A percentile compares a stretch with the other conserved stretches of the same genome.
These are phyloP conservation scores for Auriscalpium microsporum DNA, from an alignment of 768 basidiomycete genomes.

Conservation along the genomic window DNA sequence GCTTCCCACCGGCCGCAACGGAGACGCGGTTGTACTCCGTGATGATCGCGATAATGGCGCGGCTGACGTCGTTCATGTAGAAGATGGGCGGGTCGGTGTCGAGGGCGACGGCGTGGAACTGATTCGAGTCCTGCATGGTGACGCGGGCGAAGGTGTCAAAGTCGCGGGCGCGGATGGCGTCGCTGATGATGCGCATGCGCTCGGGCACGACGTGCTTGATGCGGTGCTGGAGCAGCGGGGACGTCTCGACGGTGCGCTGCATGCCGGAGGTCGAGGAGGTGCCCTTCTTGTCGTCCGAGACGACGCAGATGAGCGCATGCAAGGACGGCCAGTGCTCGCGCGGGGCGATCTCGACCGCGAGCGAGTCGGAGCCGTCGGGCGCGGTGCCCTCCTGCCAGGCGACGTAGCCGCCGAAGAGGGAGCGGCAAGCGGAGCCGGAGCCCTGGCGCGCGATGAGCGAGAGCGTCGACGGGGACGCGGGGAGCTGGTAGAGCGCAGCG, in stretches of 20 bases:
- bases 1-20: constrained; percentile 43
- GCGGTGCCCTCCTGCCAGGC: constrained; percentile 79
- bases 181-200: constrained; percentile 75
- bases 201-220: constrained; percentile 79
- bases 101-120: constrained; percentile 96
- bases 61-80: constrained; percentile 96
- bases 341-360: constrained; percentile 81
- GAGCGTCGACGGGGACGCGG: constrained; percentile 68
- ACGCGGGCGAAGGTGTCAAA: constrained; percentile 85
- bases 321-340: constrained; percentile 89
- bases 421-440: constrained; percentile 95
- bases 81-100: constrained; percentile 98
- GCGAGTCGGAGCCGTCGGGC: constrained; percentile 72
- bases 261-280: constrained; percentile 93
- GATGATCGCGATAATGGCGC: constrained; percentile 85
- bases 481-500: constrained; percentile 77
- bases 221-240: constrained; percentile 78
- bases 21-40: constrained; percentile 87
- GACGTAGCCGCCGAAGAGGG: constrained; percentile 95
- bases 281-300: constrained; percentile 92
- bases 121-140: constrained; percentile 97
- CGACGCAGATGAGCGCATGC: constrained; percentile 96
- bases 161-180: constrained; percentile 70
- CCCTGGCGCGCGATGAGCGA: constrained; percentile 95
- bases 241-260: constrained; percentile 96